Conservation (phyloP, 768 basidiomycete genomes). For the Kockovaella imperatae region DNA sequence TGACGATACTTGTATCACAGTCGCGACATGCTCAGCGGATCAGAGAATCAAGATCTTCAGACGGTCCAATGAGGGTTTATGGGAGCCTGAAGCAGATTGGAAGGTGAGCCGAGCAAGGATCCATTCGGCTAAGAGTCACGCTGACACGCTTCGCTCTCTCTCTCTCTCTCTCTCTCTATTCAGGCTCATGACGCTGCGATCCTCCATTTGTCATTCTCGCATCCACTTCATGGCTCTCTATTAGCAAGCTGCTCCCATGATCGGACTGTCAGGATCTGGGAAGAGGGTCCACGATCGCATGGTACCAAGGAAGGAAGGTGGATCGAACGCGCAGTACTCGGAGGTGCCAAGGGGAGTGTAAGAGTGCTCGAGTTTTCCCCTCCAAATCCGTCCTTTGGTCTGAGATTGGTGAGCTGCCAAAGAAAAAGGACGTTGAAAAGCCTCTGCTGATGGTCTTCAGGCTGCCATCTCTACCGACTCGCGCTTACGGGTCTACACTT, state of each 20-base stretch:
- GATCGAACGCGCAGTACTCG: constrained; percentile 53
- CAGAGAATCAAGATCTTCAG: constrained; percentile 71
- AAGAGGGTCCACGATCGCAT: constrained; percentile 48
- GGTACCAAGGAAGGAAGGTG: constrained; percentile 30
- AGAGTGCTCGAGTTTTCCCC: constrained; percentile 81
- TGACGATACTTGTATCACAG: constrained; percentile 12
- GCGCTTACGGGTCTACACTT: constrained; percentile 75
- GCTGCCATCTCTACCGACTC: constrained; percentile 85
- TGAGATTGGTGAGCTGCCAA: constrained; percentile 60
- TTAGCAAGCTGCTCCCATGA: constrained; percentile 84
- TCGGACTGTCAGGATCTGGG: constrained; percentile 88
- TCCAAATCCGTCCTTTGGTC: constrained; percentile 60
- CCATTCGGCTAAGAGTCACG: no score
- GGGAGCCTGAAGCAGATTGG: constrained; percentile 83
- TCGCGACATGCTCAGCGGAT: constrained; percentile 42
- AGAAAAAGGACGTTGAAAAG: background rate
- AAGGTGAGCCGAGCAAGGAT: constrained; percentile 53
- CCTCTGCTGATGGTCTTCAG: constrained; percentile 45
- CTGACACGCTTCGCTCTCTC: constrained; percentile 3
- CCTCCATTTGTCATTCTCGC: constrained; percentile 77
- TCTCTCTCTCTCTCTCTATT: background rate
- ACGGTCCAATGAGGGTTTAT: constrained; percentile 63
- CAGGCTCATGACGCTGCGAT: constrained; percentile 94
- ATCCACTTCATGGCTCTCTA: constrained; percentile 82
- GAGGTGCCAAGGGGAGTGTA: constrained; percentile 79